phyloP scores from a whole-genome alignment of 2,329 filamentous ascomycete species.

The Apiospora malaysiana region DNA sequence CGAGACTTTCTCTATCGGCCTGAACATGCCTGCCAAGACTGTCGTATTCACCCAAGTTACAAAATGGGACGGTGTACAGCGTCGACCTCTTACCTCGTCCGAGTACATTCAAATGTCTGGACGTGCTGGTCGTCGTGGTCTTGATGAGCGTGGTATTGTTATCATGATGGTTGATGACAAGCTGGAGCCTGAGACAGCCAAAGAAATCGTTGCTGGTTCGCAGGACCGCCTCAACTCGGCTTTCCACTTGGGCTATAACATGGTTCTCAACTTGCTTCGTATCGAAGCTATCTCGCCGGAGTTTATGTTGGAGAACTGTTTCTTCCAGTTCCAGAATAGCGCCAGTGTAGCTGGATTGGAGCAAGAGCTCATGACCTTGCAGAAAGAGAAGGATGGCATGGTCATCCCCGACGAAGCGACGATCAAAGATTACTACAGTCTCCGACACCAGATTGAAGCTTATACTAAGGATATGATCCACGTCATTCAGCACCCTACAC shows the following conservation, averaged over 20 bases:
- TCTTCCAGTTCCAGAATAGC: constrained; percentile 97
- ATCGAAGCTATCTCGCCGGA: constrained; percentile 99
- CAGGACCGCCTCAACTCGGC: constrained; percentile 98
- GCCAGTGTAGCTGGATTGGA: constrained; percentile 85
- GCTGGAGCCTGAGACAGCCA: constrained; percentile 93
- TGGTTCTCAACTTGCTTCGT: constrained; percentile 94
- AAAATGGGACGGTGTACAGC: constrained; percentile 87
- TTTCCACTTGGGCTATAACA: constrained; percentile 98
- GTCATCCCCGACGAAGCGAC: constrained; percentile 84
- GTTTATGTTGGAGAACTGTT: constrained; percentile 98
- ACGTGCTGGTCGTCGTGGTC: constrained; percentile 92
- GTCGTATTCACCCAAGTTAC: constrained; percentile 98
- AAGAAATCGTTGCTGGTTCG: constrained; percentile 93
- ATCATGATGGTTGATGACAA: constrained; percentile 99
- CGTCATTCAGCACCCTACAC: constrained; percentile 89
- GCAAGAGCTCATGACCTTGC: constrained; percentile 79
- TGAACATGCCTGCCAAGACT: constrained; percentile 99
- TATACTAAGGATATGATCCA: constrained; percentile 89
- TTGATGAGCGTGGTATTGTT: constrained; percentile 96
- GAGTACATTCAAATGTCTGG: constrained; percentile 99
- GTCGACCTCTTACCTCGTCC: constrained; percentile 86
- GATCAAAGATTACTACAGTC: constrained; percentile 92
- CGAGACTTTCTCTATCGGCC: constrained; percentile 96
- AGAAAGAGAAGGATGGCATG: constrained; percentile 75
- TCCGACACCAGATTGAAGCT: constrained; percentile 81